Evolutionary conservation across 441 rosid genomes (phyloP), one percentile per base, ranked within the genome.

Genomic region (Biscutella auriculata): DNA sequence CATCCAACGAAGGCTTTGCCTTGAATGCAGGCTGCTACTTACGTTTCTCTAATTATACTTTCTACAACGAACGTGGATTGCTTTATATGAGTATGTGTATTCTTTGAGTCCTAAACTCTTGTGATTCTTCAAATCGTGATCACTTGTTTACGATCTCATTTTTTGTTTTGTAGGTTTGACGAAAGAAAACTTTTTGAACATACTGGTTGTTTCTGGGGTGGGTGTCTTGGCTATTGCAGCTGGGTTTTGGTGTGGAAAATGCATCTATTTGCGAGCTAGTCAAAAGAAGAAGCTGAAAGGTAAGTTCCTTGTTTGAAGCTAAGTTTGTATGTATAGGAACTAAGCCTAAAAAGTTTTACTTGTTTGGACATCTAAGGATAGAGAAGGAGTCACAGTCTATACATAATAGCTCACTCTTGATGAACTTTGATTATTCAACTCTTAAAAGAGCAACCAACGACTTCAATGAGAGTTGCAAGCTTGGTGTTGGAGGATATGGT

Each of bases 401-500:
- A 62, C 49, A 65, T 14, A 57, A 64, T 28, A 43, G 29, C 55
- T 60, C 69, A 53, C 68, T 65, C 26, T 60, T 67, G 53, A 65
- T 83, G 80, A 70, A 67, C 61, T 83, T 83, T 77, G 76, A 79
- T 69, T 63, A 76, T 58, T 65, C 80, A 37, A 81, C 77, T 41
- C 69, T 83, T 27, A 56, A 65, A 46, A 70, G 21, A 52, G 83
- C 90, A 66, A 81, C 87, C 11, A 62, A 67, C 30, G 58, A 60
- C 19, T 84, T 77, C 46, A 39, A 43, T 53, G 84, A 76, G 48
- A 35, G 46, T 48, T 53, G 37, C 61, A 78, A 71, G 71, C 84
- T 86, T 40, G 88, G 88, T 14, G 68, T 68, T 25, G 90, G 95
- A 69, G 90, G 87, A 60, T 82, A 51, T 65, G 87, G 89, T 43